phyloP scores from a whole-genome alignment of 345 rosid species.

The Sonneratia alba region DNA sequence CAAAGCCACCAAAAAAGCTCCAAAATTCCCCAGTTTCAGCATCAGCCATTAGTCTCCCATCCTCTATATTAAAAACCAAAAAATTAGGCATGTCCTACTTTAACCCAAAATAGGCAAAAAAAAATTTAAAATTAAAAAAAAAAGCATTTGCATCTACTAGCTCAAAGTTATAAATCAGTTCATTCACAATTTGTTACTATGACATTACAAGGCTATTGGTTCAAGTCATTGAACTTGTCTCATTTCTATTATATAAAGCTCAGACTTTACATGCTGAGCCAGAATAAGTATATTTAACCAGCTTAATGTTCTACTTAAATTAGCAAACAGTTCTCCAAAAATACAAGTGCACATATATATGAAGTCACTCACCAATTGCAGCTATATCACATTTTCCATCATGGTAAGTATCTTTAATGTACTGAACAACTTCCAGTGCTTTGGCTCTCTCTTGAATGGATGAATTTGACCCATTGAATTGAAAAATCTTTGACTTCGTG shows the following conservation, averaged over 20 bases:
- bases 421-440: constrained; percentile 97
- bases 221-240: neutral
- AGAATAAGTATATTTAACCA: too few species aligned
- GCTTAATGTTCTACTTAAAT: too few species aligned
- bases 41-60: constrained; percentile 98
- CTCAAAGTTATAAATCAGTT: neutral
- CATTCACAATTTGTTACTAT: neutral
- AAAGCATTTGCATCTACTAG: neutral
- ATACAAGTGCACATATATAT: neutral
- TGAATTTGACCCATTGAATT: constrained; percentile 90
- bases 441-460: constrained; percentile 99
- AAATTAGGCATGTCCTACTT: neutral
- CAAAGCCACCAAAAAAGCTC: constrained; percentile 96
- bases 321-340: neutral
- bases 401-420: constrained; percentile 88
- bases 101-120: neutral
- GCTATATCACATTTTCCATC: constrained; percentile 95
- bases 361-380: constrained; percentile 65
- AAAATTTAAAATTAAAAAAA: neutral
- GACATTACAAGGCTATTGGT: neutral
- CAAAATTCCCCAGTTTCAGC: constrained; percentile 97
- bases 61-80: constrained; percentile 42
- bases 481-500: constrained; percentile 84
- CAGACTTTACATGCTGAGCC: too few species aligned
- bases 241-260: neutral